These are phyloP conservation scores for Excoecaria cochinchinensis DNA, from an alignment of 345 rosid genomes.

Conservation along the genomic window DNA sequence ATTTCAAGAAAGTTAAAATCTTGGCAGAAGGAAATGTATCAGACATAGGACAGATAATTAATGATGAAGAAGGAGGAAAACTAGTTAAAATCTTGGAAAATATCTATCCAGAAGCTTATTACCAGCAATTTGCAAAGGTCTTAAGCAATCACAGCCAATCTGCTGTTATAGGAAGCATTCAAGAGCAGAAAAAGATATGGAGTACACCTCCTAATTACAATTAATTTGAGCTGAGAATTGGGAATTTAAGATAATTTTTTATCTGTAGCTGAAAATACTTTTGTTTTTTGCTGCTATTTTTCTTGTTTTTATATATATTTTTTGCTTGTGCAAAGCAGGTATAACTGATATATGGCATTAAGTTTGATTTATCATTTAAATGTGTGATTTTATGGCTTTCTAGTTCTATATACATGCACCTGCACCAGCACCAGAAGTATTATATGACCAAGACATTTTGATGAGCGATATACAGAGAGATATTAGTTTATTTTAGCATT, in stretches of 20 bases:
- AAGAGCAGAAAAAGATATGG: slow-evolving; percentile 19
- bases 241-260: neutral
- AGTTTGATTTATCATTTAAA: neutral
- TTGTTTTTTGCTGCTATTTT: neutral
- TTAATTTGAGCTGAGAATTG: neutral
- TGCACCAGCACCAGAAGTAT: neutral
- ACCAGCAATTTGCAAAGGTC: no score
- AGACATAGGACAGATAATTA: slow-evolving; percentile 10
- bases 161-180: slow-evolving; percentile 28
- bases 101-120: slow-evolving; percentile 11
- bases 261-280: neutral
- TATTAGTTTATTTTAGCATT: neutral
- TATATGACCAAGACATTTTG: neutral
- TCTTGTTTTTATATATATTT: neutral
- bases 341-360: no score
- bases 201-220: neutral
- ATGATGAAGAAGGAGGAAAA: slow-evolving; percentile 27
- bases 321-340: no score
- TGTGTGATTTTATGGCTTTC: no score
- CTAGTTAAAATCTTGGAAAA: slow-evolving; percentile 15
- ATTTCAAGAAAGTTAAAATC: neutral
- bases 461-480: neutral
- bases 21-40: slow-evolving; percentile 23
- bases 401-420: neutral
- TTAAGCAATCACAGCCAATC: slow-evolving; percentile 8